Conservation (phyloP, 129 eudicot genomes). For the Erigeron canadensis region DNA sequence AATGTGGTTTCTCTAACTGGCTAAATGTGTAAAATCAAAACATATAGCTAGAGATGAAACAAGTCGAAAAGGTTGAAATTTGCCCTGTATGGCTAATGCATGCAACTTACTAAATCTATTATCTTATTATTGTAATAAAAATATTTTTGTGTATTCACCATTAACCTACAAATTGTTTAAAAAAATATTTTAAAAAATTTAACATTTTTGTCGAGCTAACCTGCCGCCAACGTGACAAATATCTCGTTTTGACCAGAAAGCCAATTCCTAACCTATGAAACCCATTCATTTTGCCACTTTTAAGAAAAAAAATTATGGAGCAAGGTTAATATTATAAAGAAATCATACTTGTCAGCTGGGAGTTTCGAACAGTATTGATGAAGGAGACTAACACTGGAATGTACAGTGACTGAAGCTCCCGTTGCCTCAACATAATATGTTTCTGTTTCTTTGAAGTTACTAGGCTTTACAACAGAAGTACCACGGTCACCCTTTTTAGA, state of each 20-base stretch:
- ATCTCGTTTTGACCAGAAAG: not conserved
- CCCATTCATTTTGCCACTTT: conserved; percentile 15
- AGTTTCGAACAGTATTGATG: conserved; percentile 60
- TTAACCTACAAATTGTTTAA: not conserved
- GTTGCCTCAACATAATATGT: conserved; percentile 55
- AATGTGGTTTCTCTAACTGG: conserved; percentile 1
- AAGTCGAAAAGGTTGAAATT: not conserved
- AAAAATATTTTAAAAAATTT: not conserved
- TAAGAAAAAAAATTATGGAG: not conserved
- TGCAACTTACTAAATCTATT: not conserved
- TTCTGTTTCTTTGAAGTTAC: conserved; percentile 34
- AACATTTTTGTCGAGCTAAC: conserved; percentile 9
- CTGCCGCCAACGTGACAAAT: not conserved
- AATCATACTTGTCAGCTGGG: conserved; percentile 55
- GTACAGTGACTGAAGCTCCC: conserved; percentile 65
- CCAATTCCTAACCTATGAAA: not conserved
- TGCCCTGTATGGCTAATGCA: not conserved
- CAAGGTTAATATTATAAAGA: not conserved
- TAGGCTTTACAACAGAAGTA: conserved; percentile 33
- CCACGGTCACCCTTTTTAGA: conserved; percentile 45
- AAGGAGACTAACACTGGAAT: conserved; percentile 61
- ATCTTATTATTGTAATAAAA: not conserved
- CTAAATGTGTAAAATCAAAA: conserved; percentile 12
- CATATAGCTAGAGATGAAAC: not conserved
- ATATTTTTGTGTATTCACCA: not conserved